Evolutionary conservation across 2,329 filamentous ascomycete genomes (phyloP).

Genomic region (Colletotrichum abscissum): DNA sequence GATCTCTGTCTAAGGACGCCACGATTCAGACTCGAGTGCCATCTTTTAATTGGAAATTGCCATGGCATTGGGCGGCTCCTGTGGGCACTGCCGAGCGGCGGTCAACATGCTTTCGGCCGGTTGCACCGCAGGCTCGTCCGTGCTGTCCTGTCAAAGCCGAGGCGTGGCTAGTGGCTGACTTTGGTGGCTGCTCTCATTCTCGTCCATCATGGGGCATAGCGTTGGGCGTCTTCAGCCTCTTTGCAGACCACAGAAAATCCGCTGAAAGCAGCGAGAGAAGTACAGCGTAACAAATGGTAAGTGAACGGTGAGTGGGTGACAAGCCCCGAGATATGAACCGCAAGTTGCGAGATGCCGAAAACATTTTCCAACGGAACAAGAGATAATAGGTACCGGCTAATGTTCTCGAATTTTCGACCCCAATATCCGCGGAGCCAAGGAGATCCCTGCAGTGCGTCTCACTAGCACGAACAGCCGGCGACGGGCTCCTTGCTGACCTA

Average conservation of each 20-base stretch:
- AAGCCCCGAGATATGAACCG: background rate
- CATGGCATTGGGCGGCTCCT: conserved; percentile 9
- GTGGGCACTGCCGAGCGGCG: conserved; percentile 7
- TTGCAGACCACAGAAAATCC: background rate
- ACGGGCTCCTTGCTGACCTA: conserved; percentile 18
- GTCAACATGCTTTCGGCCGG: conserved; percentile 27
- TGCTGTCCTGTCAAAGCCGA: conserved; percentile 21
- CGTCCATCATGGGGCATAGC: background rate
- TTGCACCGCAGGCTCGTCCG: conserved; percentile 19
- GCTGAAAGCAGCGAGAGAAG: background rate
- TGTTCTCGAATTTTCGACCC: conserved; percentile 22
- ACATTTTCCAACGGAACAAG: conserved; percentile 7
- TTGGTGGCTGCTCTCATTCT: background rate
- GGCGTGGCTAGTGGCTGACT: conserved; percentile 23
- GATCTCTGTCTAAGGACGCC: conserved; percentile 27
- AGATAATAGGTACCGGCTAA: conserved; percentile 15
- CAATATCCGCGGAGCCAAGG: conserved; percentile 26
- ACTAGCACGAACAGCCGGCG: conserved; percentile 21
- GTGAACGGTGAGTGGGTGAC: background rate
- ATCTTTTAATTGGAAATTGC: conserved; percentile 2
- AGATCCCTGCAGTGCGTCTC: conserved; percentile 20
- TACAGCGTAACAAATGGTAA: conserved; percentile 3
- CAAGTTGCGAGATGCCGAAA: background rate
- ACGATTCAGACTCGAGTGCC: conserved; percentile 15
- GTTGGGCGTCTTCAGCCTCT: background rate